phyloP scores from a whole-genome alignment of 2,329 filamentous ascomycete species.

The Talaromyces funiculosus region DNA sequence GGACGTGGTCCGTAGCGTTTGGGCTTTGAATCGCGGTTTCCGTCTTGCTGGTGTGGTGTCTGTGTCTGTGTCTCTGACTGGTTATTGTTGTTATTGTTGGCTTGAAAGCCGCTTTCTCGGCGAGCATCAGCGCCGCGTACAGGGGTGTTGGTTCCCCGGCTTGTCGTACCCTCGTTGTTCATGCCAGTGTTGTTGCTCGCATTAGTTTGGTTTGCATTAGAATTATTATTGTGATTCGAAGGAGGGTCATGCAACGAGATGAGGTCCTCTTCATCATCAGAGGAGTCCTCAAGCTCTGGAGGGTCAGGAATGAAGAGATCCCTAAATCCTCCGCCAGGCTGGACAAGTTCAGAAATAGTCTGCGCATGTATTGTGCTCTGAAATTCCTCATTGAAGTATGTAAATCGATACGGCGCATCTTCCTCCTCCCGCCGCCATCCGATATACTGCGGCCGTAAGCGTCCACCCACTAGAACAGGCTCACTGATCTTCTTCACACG shows the following conservation, averaged over 20 bases:
- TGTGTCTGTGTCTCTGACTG: slow-evolving; percentile 7
- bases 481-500: slow-evolving; percentile 89
- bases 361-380: slow-evolving; percentile 94
- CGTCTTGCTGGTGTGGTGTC: slow-evolving; percentile 22
- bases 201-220: slow-evolving; percentile 15
- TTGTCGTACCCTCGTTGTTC: neutral
- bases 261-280: slow-evolving; percentile 52
- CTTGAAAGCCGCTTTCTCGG: slow-evolving; percentile 25
- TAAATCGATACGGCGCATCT: slow-evolving; percentile 88
- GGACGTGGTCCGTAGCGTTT: slow-evolving; percentile 72
- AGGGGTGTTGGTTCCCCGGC: slow-evolving; percentile 4
- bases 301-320: slow-evolving; percentile 90
- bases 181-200: slow-evolving; percentile 20
- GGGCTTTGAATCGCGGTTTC: slow-evolving; percentile 26
- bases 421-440: slow-evolving; percentile 85
- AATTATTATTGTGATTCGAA: neutral
- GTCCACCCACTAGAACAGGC: slow-evolving; percentile 83
- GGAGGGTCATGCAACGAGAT: slow-evolving; percentile 12
- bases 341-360: slow-evolving; percentile 86
- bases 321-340: slow-evolving; percentile 74
- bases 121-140: neutral
- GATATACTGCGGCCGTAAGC: slow-evolving; percentile 71
- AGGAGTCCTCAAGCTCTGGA: slow-evolving; percentile 65
- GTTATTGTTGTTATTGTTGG: neutral
- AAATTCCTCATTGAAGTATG: slow-evolving; percentile 97